Evolutionary conservation across 2,329 filamentous ascomycete species (phyloP).

Genomic region (Microdochium trichocladiopsis): DNA sequence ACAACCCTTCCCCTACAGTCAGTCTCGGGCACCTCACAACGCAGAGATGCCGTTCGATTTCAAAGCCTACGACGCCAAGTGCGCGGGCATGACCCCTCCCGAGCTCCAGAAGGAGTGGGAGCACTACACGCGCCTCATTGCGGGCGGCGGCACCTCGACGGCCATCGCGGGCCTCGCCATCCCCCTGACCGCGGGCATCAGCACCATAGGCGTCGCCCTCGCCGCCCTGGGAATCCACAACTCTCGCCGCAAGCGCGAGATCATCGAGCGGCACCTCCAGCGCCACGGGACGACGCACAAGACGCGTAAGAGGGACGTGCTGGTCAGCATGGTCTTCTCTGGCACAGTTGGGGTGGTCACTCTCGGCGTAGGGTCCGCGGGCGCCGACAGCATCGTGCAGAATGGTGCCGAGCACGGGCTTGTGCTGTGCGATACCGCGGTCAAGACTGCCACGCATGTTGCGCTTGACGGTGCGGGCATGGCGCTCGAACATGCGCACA

Average conservation of each 20-base stretch:
- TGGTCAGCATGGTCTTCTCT: conserved; percentile 29
- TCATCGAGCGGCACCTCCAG: conserved; percentile 29
- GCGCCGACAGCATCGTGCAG: conserved; percentile 25
- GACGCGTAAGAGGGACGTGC: conserved; percentile 31
- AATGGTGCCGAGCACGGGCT: conserved; percentile 26
- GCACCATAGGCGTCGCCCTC: conserved; percentile 28
- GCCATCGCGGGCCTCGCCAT: conserved; percentile 28
- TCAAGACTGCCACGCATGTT: no score
- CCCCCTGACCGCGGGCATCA: conserved; percentile 29
- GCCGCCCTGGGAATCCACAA: conserved; percentile 31
- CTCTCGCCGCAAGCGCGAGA: conserved; percentile 31
- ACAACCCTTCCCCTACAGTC: no score
- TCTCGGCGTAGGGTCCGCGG: conserved; percentile 24
- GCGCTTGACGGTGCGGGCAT: no score
- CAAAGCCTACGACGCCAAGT: conserved; percentile 29
- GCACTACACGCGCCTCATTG: conserved; percentile 32
- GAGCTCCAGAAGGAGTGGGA: conserved; percentile 33
- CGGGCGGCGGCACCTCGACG: conserved; percentile 29
- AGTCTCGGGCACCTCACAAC: no score
- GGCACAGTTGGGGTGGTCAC: conserved; percentile 27
- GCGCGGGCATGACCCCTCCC: conserved; percentile 24
- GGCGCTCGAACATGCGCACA: background rate
- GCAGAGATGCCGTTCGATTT: conserved; percentile 17
- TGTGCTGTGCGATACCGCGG: no score
- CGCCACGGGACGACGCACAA: conserved; percentile 23